Base-by-base conservation (phyloP, 2,329 filamentous ascomycete genomes). In the Phialocephala subalpina region DNA sequence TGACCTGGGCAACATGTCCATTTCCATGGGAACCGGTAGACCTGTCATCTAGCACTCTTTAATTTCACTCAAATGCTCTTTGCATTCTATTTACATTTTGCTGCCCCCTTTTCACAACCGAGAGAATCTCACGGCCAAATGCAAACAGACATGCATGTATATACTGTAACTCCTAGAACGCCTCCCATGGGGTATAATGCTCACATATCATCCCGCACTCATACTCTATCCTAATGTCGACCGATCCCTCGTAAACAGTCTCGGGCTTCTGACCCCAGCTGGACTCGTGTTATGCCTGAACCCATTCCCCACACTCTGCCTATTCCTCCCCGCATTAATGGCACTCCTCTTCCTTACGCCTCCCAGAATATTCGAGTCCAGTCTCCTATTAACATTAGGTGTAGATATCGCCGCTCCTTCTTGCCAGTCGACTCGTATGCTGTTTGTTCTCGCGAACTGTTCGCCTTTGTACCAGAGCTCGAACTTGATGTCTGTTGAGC, bases 391-490 rank as follows among this genome's bases (percentile, higher is more conserved):
- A 22, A 22, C n/a, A n/a, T 49, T 49, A 22, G 45, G 45, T 14
- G 45, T n/a, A 22, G 45, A 22, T 1, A 55, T 36, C 25, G 52
- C 27, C 8, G 52, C 52, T 33, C 52, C 52, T 55, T 33, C 52
- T 55, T 33, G 16, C 52, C 52, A 55, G 14, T 55, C 52, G 11
- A 55, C 52, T 14, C 52, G 12, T 5, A 55, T 33, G 20, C 52
- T 55, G 14, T 55, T 33, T 16, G 25, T n/a, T n/a, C 27, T 6
- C 4, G 25, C 16, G 52, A 45, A 62, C 57, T 52, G 33, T 33
- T n/a, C 42, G 7, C 52, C 60, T 22, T 56, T 57, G 36, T 38
- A 62, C 60, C 49, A 62, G 20, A 57, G 38, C 16, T 62, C 42
- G 38, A 62, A 56, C 16, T 57, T 27, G 22, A 62, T 42, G 36